These are phyloP conservation scores for Opeltia flavorubescens DNA, from an alignment of 495 filamentous ascomycete genomes.

Conservation along the genomic window DNA sequence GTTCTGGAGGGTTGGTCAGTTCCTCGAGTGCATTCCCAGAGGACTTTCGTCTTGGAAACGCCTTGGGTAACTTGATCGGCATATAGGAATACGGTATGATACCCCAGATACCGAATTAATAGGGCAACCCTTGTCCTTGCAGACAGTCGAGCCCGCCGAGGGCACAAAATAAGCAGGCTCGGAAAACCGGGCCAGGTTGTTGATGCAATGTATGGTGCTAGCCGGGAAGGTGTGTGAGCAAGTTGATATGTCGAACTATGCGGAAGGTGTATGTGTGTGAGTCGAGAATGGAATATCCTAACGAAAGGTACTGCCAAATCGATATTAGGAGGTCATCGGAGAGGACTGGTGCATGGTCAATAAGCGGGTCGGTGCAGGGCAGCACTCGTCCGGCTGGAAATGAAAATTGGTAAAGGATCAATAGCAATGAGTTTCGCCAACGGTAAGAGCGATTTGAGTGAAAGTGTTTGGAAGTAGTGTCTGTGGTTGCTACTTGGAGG, in stretches of 20 bases:
- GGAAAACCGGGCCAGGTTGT: neutral
- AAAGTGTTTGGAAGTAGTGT: too few relatives aligned
- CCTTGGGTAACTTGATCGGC: slow-evolving; percentile 58
- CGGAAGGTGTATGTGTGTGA: too few relatives aligned
- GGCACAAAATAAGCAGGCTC: neutral
- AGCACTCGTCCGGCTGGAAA: neutral
- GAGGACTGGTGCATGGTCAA: neutral
- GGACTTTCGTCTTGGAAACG: slow-evolving; percentile 53
- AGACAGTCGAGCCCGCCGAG: neutral
- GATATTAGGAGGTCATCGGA: neutral
- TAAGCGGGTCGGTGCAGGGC: neutral
- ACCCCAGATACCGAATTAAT: neutral
- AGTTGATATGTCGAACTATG: too few relatives aligned
- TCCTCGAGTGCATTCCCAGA: slow-evolving; percentile 50
- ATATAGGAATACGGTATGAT: slow-evolving; percentile 25
- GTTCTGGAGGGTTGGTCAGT: slow-evolving; percentile 28
- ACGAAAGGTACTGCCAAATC: neutral
- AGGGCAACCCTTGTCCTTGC: neutral
- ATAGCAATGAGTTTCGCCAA: neutral
- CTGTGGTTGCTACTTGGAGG: neutral
- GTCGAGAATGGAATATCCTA: neutral
- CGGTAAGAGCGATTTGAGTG: too few relatives aligned
- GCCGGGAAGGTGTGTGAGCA: neutral
- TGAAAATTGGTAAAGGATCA: neutral
- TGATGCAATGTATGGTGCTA: neutral